A percentile compares a stretch with the other conserved stretches of the same genome.
Conservation (phyloP, 495 filamentous ascomycete genomes). For the Pyrenula aspistea region DNA sequence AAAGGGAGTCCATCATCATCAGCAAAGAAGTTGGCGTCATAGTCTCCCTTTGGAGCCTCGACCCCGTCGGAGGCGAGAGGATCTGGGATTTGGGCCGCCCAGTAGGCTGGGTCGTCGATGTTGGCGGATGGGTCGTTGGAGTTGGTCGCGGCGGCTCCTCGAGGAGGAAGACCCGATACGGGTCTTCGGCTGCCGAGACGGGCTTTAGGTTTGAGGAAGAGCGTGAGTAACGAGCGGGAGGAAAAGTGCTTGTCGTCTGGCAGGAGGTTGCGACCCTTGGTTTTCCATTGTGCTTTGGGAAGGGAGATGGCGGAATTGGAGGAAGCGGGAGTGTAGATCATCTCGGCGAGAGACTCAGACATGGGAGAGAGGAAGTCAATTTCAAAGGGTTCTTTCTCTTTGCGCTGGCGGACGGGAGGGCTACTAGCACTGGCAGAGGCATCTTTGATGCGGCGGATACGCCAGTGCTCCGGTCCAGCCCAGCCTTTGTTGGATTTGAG, state of each 20-base stretch:
- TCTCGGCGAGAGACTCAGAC: constrained; percentile 55
- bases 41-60: constrained; percentile 53
- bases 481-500: constrained; percentile 72
- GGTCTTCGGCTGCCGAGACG: constrained; percentile 50
- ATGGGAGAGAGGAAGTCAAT: constrained; percentile 78
- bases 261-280: constrained; percentile 81
- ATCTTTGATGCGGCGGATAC: constrained; percentile 88
- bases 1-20: constrained; percentile 87
- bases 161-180: constrained; percentile 1
- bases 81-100: constrained; percentile 65
- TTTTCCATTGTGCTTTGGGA: constrained; percentile 89
- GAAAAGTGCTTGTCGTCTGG: constrained; percentile 99
- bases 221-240: constrained; percentile 71
- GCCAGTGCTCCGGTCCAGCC: constrained; percentile 98
- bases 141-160: constrained; percentile 24
- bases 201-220: constrained; percentile 93
- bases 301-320: constrained; percentile 73
- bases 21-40: constrained; percentile 96
- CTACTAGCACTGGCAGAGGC: constrained; percentile 47
- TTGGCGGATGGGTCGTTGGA: constrained; percentile 38
- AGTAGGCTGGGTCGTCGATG: constrained; percentile 75
- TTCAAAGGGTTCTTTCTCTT: constrained; percentile 93
- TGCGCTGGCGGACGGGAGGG: constrained; percentile 47
- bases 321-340: constrained; percentile 72
- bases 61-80: constrained; percentile 30